These are phyloP conservation scores for Firmiana major DNA, from an alignment of 345 rosid species.

Conservation along the genomic window DNA sequence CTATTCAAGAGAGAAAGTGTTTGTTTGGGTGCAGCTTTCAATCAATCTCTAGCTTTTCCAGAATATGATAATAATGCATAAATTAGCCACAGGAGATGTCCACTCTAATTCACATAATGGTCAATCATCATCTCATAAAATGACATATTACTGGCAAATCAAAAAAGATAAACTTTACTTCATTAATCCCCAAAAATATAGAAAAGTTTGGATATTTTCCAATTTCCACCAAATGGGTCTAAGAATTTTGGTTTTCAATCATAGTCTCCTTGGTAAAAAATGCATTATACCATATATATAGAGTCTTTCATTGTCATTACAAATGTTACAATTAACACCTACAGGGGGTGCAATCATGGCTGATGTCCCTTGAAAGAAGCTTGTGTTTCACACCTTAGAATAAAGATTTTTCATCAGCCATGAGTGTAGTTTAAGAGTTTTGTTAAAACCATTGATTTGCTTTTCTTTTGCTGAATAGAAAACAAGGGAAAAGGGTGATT, in stretches of 20 bases:
- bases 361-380: slow-evolving; percentile 37
- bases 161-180: no score
- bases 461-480: background rate
- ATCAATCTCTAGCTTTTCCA: slow-evolving; percentile 5
- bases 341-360: slow-evolving; percentile 41
- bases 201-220: background rate
- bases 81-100: slow-evolving; percentile 25
- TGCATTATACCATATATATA: background rate
- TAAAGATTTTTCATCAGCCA: slow-evolving; percentile 10
- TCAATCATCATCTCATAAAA: slow-evolving; percentile 47
- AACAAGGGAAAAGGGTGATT: background rate
- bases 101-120: slow-evolving; percentile 41
- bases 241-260: slow-evolving; percentile 21
- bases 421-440: slow-evolving; percentile 40
- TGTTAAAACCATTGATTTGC: slow-evolving; percentile 6
- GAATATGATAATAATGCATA: slow-evolving; percentile 12
- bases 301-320: slow-evolving; percentile 12
- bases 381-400: slow-evolving; percentile 42
- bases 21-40: slow-evolving; percentile 1
- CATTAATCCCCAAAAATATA: slow-evolving; percentile 16
- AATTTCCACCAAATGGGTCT: slow-evolving; percentile 14
- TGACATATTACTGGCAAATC: no score
- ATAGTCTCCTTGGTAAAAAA: slow-evolving; percentile 16
- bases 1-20: background rate
- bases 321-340: slow-evolving; percentile 28